These are phyloP conservation scores for Houttuynia cordata DNA, from an alignment of 164 flowering plant genomes.

Conservation along the genomic window DNA sequence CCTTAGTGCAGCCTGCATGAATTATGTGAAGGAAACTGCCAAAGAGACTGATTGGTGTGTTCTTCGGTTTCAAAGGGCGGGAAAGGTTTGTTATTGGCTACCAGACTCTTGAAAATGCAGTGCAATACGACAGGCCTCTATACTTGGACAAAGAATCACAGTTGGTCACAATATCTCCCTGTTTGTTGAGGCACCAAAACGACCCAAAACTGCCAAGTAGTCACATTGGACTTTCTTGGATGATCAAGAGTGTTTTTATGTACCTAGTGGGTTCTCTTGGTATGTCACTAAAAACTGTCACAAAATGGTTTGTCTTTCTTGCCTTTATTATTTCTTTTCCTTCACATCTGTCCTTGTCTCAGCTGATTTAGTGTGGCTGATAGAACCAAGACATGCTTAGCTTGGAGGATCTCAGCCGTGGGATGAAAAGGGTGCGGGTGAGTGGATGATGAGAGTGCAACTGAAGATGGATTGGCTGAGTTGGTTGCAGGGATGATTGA, in stretches of 20 bases:
- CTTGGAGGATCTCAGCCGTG: neutral
- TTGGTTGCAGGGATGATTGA: too few species aligned
- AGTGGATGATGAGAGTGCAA: constrained; percentile 4
- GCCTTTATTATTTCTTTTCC: neutral
- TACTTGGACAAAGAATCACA: too few species aligned
- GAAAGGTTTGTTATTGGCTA: too few species aligned
- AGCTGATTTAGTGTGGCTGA: neutral
- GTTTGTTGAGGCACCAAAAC: neutral
- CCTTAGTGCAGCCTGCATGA: neutral
- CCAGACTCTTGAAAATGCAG: neutral
- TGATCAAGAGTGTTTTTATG: neutral
- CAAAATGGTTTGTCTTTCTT: neutral
- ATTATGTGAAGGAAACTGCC: neutral
- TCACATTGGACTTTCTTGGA: neutral
- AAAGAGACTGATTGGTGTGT: neutral
- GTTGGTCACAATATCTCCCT: too few species aligned
- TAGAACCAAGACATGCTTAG: neutral
- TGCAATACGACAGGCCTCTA: neutral
- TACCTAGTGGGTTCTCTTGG: neutral
- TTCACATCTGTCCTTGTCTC: neutral
- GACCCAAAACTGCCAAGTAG: neutral
- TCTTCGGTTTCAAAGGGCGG: neutral
- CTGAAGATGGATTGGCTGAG: neutral
- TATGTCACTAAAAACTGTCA: neutral
- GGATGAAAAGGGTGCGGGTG: neutral